Evolutionary conservation across 257 asterid genomes (phyloP), one percentile per base, ranked within the genome.

Genomic region (Paulownia fortunei): DNA sequence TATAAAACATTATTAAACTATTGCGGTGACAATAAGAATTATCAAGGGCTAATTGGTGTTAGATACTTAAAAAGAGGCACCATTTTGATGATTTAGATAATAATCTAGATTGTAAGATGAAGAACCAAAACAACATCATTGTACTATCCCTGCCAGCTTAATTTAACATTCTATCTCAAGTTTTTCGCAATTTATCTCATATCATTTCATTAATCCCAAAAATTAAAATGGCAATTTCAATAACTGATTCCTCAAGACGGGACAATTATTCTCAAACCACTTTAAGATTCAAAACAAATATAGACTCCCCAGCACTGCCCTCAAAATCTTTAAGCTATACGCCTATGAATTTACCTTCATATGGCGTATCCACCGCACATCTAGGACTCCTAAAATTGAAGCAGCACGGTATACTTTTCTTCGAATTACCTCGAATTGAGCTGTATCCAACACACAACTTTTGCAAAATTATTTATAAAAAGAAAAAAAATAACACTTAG

Each of bases 331-430:
- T 52, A n/a, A 18, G 21, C 8, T n/a, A 52, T 47, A 12, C 4
- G 26, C 12, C 32, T 18, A 21, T 55, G 13, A 3, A 23, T 21
- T 55, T 55, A 55, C 96, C 96, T 82, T 83, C 96, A 78, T 80
- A 84, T 5, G 92, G 76, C 5, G 88, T 65, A 79, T 88, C 90
- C 72, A 83, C 47, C 0, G 88, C 76, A 69, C 96, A 87, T 76
- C 77, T 87, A 26, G 87, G 79, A 52, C 79, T 54, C 77, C 81
- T 73, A 19, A 80, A 51, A 64, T 24, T 19, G 49, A 56, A 55
- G 13, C 72, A 42, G 24, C 62, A 27, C 27, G 79, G 82, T 19
- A 42, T 5, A 49, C 23, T 58, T 74, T 76, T 84, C 79, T 59
- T 77, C 65, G 78, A 75, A 62, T 76, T 79, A 15, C 83, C 73